Base-by-base conservation (phyloP, 352 stramenopile species). In the Globisporangium ultimum region DNA sequence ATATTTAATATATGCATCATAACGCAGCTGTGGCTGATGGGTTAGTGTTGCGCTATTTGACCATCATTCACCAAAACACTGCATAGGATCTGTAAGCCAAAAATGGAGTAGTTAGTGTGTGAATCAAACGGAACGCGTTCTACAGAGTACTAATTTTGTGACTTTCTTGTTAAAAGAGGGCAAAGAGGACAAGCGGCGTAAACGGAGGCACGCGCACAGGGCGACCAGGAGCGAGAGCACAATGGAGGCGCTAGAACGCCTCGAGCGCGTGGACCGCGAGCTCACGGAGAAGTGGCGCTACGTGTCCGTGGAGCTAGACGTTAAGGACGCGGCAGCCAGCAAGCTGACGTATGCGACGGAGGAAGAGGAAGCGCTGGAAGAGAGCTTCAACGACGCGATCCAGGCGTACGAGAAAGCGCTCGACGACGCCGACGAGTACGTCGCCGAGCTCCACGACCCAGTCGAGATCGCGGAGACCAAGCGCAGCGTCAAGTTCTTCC, bases 321-420 rank as follows among this genome's bases (percentile, higher is more conserved):
- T 55, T 0, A 55, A 58, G 0, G 60, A 60, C 13, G 45, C 52
- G 2, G n/a, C 22, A 10, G 21, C 15, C 24, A 48, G 48, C 60
- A 55, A 78, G 46, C 66, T 89, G 17, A 62, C 46, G 11, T 93
- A 85, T 57, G 84, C 77, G 0, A 58, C 52, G 4, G 71, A 78
- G 28, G 84, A 93, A 50, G 84, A 93, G 63, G 74, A 82, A 59
- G 54, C 52, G 22, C 61, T 90, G 8, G 79, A 90, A 55, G 76
- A 86, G 50, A 72, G 75, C 36, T 67, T 91, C 49, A 82, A 66
- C 57, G 78, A 73, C 17, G 68, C 67, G 13, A 68, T 88, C 34
- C 49, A 60, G 20, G 48, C 65, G 40, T 76, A 77, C 43, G 62
- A 69, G 46, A 63, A 66, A 17, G 74, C 71, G 20, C 15, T 91